Evolutionary conservation across 2,329 filamentous ascomycete genomes (phyloP), one percentile per base, ranked within the genome.

Genomic region (Phialemoniopsis sp.): DNA sequence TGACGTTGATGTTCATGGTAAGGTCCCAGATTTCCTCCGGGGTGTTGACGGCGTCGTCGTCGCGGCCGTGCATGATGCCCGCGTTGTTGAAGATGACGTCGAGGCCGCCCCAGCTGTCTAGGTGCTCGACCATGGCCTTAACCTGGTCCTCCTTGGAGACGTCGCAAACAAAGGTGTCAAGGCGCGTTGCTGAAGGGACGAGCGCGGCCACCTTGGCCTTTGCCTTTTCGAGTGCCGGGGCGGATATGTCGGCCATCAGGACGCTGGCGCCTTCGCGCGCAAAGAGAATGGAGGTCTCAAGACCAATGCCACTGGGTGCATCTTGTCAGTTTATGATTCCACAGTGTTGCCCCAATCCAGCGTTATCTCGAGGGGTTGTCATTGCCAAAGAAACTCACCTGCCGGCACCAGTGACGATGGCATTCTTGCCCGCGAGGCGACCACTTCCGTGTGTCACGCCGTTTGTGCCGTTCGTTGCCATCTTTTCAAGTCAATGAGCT

Each of bases 1-100:
- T 96, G 63, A 95, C 90, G 64, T 96, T 96, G 72, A 95, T 94
- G 60, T 80, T 82, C 46, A 95, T 89, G 5, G 90, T 96, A 50
- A 95, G 69, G 56, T 96, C 89, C 90, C 90, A 96, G 70, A 96
- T 90, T 54, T 80, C 82, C 69, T 95, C 89, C 37, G 87, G 82
- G 2, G 89, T 95, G 60, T 85, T 78, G 59, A 94, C 70, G 36
- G 90, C 89, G 62, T 89, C 83, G 56, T 78, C 82, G 61, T 89
- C 85, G 41, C 85, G 73, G 35, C 80, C 82, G 68, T 95, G 90
- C 90, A 96, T 96, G 64, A 96, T 96, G 40, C 90, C 90, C 17
- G 90, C 90, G 62, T 96, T 96, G 80, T 96, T 96, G 81, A 95
- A 96, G 54, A 95, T 87, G 57, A 95, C 73, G 60, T 96, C 90